phyloP scores from a whole-genome alignment of 129 eudicot genomes.

The Escallonia herrerae region DNA sequence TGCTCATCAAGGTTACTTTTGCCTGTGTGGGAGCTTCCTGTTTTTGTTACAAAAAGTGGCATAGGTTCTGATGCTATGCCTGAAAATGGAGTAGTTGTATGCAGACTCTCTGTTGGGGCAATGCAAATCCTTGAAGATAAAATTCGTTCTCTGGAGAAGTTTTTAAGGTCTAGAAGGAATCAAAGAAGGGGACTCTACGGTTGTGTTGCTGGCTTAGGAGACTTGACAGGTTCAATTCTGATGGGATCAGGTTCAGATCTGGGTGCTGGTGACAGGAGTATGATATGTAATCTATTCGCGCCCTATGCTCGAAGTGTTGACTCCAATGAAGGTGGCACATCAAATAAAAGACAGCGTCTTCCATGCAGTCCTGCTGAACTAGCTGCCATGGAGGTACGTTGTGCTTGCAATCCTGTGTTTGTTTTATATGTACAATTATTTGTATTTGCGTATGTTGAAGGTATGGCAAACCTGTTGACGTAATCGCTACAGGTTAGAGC shows the following conservation, averaged over 20 bases:
- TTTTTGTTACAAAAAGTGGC: conserved; percentile 46
- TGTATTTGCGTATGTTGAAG: background rate
- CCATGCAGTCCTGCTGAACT: conserved; percentile 86
- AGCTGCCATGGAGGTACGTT: conserved; percentile 90
- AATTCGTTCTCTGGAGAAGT: conserved; percentile 75
- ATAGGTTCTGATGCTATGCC: conserved; percentile 42
- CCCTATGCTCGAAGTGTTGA: conserved; percentile 49
- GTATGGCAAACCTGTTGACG: background rate
- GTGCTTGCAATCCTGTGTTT: background rate
- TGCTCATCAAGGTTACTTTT: conserved; percentile 85
- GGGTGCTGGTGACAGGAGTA: conserved; percentile 54
- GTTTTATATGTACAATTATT: background rate
- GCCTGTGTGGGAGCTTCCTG: conserved; percentile 95
- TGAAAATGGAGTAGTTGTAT: conserved; percentile 54
- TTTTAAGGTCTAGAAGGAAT: conserved; percentile 73
- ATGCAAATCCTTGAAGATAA: conserved; percentile 92
- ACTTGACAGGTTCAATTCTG: conserved; percentile 83
- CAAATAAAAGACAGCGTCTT: conserved; percentile 79
- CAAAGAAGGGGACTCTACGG: conserved; percentile 95
- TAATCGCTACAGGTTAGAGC: conserved; percentile 67
- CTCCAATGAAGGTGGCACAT: conserved; percentile 44
- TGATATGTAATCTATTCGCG: conserved; percentile 63
- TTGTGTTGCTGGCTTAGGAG: conserved; percentile 88
- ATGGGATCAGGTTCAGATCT: conserved; percentile 67
- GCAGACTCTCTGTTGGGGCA: conserved; percentile 75